phyloP scores from a whole-genome alignment of 495 filamentous ascomycete genomes.

The Xylaria venustula region DNA sequence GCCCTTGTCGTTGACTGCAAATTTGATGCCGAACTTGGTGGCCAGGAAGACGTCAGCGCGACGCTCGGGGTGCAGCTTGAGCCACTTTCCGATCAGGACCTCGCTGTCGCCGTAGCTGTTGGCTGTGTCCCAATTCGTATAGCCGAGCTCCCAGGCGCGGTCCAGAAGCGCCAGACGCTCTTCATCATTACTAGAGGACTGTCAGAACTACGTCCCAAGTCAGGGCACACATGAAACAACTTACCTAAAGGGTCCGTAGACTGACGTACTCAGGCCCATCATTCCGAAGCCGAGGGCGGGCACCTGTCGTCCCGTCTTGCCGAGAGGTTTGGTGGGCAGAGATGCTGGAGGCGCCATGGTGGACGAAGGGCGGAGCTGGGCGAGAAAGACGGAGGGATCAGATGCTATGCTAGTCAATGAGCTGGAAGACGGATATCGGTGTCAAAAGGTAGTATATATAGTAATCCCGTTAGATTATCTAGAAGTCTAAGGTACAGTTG shows the following conservation, averaged over 20 bases:
- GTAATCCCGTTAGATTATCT: too few relatives aligned
- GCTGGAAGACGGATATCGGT: too few relatives aligned
- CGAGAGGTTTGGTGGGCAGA: conserved; percentile 35
- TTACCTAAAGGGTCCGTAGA: too few relatives aligned
- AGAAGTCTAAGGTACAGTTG: too few relatives aligned
- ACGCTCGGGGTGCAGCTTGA: conserved; percentile 49
- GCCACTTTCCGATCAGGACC: conserved; percentile 52
- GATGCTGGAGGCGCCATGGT: too few relatives aligned
- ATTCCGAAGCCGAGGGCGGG: conserved; percentile 53
- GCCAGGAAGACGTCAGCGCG: conserved; percentile 54
- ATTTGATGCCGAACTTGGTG: conserved; percentile 51
- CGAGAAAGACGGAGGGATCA: too few relatives aligned
- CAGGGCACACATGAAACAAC: too few relatives aligned
- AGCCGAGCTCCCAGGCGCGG: conserved; percentile 51
- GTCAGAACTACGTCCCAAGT: too few relatives aligned
- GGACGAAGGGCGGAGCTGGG: too few relatives aligned
- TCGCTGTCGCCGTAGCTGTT: conserved; percentile 45
- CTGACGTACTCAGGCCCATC: conserved; percentile 43
- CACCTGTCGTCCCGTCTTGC: conserved; percentile 52
- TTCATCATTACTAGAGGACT: conserved; percentile 35
- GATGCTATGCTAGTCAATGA: too few relatives aligned
- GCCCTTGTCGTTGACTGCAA: background rate
- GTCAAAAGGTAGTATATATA: too few relatives aligned
- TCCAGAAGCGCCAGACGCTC: conserved; percentile 51
- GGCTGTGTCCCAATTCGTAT: conserved; percentile 54